Evolutionary conservation across 768 basidiomycete species (phyloP).

Genomic region (Lentinula sp.): DNA sequence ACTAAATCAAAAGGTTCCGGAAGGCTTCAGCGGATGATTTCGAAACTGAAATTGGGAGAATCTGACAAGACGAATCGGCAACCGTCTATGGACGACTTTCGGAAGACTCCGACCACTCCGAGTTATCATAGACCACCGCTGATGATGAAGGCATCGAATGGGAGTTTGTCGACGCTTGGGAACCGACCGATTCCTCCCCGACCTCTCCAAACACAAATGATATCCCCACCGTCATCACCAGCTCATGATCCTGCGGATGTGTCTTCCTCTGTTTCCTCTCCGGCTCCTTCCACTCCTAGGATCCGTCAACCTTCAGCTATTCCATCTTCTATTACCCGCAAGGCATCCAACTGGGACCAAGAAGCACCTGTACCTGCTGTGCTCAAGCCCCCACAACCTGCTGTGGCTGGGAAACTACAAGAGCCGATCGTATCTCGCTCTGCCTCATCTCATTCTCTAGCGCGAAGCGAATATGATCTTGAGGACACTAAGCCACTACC

Average conservation of each 20-base stretch:
- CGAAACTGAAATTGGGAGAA: conserved; percentile 55
- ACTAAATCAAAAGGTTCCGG: conserved; percentile 41
- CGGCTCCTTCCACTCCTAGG: background rate
- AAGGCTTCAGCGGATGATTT: conserved; percentile 78
- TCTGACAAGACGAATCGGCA: conserved; percentile 25
- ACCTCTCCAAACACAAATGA: conserved; percentile 31
- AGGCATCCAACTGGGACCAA: background rate
- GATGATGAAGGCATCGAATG: conserved; percentile 25
- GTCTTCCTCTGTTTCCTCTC: background rate
- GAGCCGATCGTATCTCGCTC: background rate
- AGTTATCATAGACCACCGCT: conserved; percentile 16
- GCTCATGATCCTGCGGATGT: conserved; percentile 20
- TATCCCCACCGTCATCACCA: conserved; percentile 44
- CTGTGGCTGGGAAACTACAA: background rate
- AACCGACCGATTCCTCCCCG: conserved; percentile 60
- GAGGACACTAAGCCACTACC: background rate
- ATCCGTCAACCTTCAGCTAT: background rate
- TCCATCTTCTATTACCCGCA: background rate
- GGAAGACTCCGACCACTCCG: conserved; percentile 20
- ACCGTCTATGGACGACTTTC: conserved; percentile 18
- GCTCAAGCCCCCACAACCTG: background rate
- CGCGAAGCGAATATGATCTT: background rate
- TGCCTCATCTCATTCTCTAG: background rate
- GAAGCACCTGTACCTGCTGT: background rate
- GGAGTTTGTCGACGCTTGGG: conserved; percentile 42